Conservation (phyloP, 169 alveolate species). For the Plasmodium malariae region DNA sequence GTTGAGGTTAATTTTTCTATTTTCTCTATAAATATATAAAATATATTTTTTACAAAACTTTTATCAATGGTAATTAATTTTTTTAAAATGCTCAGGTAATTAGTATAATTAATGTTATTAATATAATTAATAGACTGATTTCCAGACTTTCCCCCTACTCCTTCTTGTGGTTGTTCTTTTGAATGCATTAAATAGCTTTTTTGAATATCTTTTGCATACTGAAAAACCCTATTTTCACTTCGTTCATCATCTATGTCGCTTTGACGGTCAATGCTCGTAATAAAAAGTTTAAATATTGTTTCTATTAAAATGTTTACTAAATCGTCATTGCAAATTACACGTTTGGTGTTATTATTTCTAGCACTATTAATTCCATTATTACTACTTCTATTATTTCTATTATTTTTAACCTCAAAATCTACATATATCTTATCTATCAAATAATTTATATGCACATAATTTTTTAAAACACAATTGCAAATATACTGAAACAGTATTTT, state of each 20-base stretch:
- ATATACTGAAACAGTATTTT: constrained; percentile 55
- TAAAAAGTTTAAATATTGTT: constrained; percentile 53
- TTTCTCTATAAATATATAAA: constrained; percentile 70
- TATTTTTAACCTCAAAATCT: constrained; percentile 49
- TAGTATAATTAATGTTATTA: background rate
- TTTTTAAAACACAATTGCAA: constrained; percentile 45
- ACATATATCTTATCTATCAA: constrained; percentile 71
- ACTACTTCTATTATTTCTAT: background rate
- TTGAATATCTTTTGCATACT: constrained; percentile 17
- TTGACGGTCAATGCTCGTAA: background rate
- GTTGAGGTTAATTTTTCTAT: constrained; percentile 10
- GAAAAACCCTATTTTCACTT: background rate
- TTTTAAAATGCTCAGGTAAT: constrained; percentile 27
- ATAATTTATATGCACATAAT: constrained; percentile 51
- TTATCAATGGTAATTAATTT: constrained; percentile 65
- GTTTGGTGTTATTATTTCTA: constrained; percentile 7
- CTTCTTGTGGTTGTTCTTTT: constrained; percentile 30
- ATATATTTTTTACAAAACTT: constrained; percentile 74
- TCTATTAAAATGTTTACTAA: constrained; percentile 61
- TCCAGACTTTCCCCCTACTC: background rate
- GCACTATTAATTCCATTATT: background rate
- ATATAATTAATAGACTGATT: constrained; percentile 22
- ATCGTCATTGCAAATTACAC: constrained; percentile 58
- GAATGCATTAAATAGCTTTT: constrained; percentile 68
- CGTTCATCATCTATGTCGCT: background rate